These are phyloP conservation scores for Cryptococcus amylolentus DNA, from an alignment of 1,284 basidiomycete genomes.

Conservation along the genomic window DNA sequence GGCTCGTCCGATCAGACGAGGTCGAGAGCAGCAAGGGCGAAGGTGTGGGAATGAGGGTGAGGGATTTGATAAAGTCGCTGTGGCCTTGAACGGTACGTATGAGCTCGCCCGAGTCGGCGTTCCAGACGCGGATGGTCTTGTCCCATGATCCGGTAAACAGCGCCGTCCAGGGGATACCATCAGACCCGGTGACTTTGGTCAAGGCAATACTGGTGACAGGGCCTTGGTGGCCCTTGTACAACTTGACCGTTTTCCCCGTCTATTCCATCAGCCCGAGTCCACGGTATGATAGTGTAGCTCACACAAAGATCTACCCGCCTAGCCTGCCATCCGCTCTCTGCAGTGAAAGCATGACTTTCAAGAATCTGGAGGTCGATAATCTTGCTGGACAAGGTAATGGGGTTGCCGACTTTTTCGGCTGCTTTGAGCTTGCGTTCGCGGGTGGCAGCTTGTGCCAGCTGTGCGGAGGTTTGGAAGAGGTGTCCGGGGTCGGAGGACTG, in stretches of 20 bases:
- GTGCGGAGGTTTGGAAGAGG: conserved; percentile 67
- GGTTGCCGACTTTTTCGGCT: conserved; percentile 67
- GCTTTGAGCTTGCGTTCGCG: conserved; percentile 69
- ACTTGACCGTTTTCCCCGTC: conserved; percentile 71
- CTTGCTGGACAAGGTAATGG: conserved; percentile 70
- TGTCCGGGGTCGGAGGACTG: conserved; percentile 53
- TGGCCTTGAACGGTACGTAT: conserved; percentile 74
- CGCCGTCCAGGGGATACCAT: background rate
- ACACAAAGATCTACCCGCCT: conserved; percentile 74
- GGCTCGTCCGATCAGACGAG: conserved; percentile 83
- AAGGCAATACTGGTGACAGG: conserved; percentile 80
- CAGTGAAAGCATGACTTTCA: conserved; percentile 70
- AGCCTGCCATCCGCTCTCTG: conserved; percentile 73
- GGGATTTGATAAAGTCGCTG: conserved; percentile 78
- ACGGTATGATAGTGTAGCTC: conserved; percentile 10
- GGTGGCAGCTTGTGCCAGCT: conserved; percentile 63
- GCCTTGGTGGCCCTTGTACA: conserved; percentile 76
- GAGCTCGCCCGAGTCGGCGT: conserved; percentile 62
- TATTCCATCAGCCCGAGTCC: conserved; percentile 36
- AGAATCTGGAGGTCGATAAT: conserved; percentile 66
- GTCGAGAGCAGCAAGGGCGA: conserved; percentile 69
- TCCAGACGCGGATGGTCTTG: conserved; percentile 80
- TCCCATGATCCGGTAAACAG: conserved; percentile 90
- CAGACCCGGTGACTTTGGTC: conserved; percentile 28
- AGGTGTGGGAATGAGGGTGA: conserved; percentile 62